Percentiles rank a stretch among this genome's conserved stretches.
These are phyloP conservation scores for Coemansia asiatica DNA, from an alignment of 192 early-diverging fungal genomes.

Conservation along the genomic window DNA sequence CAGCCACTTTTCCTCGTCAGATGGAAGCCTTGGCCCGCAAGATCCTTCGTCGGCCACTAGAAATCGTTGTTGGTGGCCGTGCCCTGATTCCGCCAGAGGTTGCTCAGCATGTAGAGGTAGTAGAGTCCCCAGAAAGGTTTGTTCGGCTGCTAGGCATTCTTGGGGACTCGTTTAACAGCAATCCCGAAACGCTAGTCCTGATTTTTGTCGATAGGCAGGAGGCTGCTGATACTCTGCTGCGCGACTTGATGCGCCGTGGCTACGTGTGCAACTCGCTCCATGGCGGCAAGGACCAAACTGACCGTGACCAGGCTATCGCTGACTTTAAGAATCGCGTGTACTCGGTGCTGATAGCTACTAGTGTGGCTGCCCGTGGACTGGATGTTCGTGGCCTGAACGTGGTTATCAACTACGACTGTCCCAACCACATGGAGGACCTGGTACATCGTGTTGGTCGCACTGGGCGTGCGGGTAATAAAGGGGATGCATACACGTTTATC, in stretches of 20 bases:
- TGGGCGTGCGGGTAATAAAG: slow-evolving; percentile 96
- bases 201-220: slow-evolving; percentile 97
- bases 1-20: slow-evolving; percentile 93
- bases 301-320: slow-evolving; percentile 86
- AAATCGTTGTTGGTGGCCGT: slow-evolving; percentile 94
- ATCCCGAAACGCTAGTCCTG: slow-evolving; percentile 71
- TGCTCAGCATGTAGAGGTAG: slow-evolving; percentile 85
- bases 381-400: slow-evolving; percentile 92
- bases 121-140: slow-evolving; percentile 79
- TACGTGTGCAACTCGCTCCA: slow-evolving; percentile 90
- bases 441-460: slow-evolving; percentile 98
- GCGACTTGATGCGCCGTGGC: slow-evolving; percentile 79
- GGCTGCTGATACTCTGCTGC: slow-evolving; percentile 84
- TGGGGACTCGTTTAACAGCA: slow-evolving; percentile 73
- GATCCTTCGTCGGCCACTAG: slow-evolving; percentile 83
- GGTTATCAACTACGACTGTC: slow-evolving; percentile 96
- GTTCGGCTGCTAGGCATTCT: slow-evolving; percentile 84
- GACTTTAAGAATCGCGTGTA: slow-evolving; percentile 92
- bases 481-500: slow-evolving; percentile 95
- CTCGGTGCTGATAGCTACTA: slow-evolving; percentile 93
- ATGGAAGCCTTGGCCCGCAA: slow-evolving; percentile 96
- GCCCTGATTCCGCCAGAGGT: slow-evolving; percentile 87
- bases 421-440: slow-evolving; percentile 98
- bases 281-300: slow-evolving; percentile 91
- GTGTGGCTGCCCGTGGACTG: slow-evolving; percentile 91